These are phyloP conservation scores for Theileria annulata DNA, from an alignment of 169 alveolate species.

Conservation along the genomic window DNA sequence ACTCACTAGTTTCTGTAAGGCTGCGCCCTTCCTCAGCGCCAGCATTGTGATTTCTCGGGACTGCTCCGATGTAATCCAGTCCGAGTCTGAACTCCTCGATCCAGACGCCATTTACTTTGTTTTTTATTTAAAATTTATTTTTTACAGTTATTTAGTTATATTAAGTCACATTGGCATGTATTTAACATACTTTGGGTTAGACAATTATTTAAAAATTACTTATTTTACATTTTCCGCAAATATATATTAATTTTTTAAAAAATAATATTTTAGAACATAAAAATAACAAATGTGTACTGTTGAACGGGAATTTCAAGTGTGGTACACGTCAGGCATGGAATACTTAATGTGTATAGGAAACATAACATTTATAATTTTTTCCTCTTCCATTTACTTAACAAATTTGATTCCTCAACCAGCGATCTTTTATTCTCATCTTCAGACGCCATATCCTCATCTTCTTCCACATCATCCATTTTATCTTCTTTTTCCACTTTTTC, in stretches of 20 bases:
- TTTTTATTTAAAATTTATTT: no score
- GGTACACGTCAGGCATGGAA: constrained; percentile 13
- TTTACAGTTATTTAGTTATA: no score
- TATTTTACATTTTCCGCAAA: not conserved
- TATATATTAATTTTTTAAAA: not conserved
- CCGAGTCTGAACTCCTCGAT: constrained; percentile 10
- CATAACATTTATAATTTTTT: not conserved
- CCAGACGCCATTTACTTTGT: not conserved
- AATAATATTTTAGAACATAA: not conserved
- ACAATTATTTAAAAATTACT: not conserved
- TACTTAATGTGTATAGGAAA: not conserved
- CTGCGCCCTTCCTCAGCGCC: constrained; percentile 77
- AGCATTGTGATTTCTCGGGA: constrained; percentile 66
- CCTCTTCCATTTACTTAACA: constrained; percentile 10
- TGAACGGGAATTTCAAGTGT: not conserved
- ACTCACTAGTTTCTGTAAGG: constrained; percentile 64
- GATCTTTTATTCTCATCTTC: constrained; percentile 13
- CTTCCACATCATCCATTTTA: not conserved
- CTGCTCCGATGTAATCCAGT: constrained; percentile 31
- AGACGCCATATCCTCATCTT: not conserved
- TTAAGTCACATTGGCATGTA: not conserved
- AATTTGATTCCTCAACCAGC: constrained; percentile 18
- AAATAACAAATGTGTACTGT: not conserved
- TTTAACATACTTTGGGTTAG: not conserved
- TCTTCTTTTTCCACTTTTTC: not conserved